Evolutionary conservation across 1,284 basidiomycete species (phyloP).

Genomic region (Coniophora puteana): DNA sequence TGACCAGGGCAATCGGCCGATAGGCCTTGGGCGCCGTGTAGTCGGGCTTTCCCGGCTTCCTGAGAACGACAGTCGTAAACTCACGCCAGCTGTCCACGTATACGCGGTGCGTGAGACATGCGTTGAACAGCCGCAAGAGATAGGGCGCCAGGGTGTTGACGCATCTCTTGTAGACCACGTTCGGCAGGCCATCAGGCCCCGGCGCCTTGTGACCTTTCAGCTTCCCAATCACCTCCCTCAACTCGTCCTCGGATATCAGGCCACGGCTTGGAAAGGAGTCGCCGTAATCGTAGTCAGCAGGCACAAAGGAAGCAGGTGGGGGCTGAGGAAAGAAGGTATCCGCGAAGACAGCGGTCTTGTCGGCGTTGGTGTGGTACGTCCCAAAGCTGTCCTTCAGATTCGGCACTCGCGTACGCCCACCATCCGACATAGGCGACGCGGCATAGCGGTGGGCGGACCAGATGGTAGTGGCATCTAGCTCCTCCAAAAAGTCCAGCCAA

Average conservation of each 20-base stretch:
- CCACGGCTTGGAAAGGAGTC: background rate
- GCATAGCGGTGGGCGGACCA: constrained; percentile 26
- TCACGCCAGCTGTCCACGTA: constrained; percentile 1
- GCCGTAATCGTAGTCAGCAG: background rate
- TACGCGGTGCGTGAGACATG: background rate
- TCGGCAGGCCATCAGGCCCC: background rate
- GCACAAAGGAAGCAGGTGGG: background rate
- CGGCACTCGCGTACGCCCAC: constrained; percentile 22
- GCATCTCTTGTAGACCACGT: constrained; percentile 2
- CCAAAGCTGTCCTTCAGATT: constrained; percentile 15
- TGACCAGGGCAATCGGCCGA: constrained; percentile 6
- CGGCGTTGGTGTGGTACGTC: background rate
- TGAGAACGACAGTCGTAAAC: constrained; percentile 1
- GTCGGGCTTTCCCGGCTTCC: constrained; percentile 4
- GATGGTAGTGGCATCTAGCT: constrained; percentile 15
- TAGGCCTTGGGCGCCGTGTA: constrained; percentile 6
- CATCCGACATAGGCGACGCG: constrained; percentile 19
- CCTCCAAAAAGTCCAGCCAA: constrained; percentile 26
- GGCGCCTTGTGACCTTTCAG: background rate
- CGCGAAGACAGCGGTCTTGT: background rate
- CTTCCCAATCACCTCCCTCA: background rate
- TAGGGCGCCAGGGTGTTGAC: background rate
- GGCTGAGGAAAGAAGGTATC: background rate
- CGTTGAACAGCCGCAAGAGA: background rate
- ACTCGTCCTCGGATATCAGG: background rate